Conservation (phyloP, 2,329 filamentous ascomycete species). For the Fusarium poae region DNA sequence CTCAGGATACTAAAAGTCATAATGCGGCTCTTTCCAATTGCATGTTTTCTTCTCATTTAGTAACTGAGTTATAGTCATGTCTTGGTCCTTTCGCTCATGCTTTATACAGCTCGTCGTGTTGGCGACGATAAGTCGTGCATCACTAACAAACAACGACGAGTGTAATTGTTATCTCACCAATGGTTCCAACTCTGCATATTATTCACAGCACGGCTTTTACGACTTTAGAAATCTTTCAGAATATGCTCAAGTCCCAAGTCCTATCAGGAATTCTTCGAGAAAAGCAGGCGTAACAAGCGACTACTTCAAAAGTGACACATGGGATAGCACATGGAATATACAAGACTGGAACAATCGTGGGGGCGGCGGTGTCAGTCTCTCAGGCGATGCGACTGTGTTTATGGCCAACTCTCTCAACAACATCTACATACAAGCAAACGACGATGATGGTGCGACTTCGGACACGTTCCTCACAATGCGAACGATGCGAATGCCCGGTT, state of each 20-base stretch:
- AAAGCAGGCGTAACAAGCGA: constrained; percentile 53
- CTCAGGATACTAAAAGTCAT: constrained; percentile 4
- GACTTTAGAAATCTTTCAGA: constrained; percentile 61
- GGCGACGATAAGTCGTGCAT: constrained; percentile 1
- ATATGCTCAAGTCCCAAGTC: constrained; percentile 55
- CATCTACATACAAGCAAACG: constrained; percentile 61
- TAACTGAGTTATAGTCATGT: constrained; percentile 17
- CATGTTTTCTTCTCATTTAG: not conserved
- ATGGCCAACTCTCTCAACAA: constrained; percentile 61
- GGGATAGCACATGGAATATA: constrained; percentile 56
- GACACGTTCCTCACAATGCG: constrained; percentile 63
- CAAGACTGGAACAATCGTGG: constrained; percentile 59
- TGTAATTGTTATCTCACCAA: constrained; percentile 66
- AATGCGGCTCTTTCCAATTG: not conserved
- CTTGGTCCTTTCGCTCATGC: constrained; percentile 9
- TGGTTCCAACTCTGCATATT: constrained; percentile 59
- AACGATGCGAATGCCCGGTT: constrained; percentile 58
- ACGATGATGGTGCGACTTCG: constrained; percentile 49
- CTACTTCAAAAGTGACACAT: constrained; percentile 56
- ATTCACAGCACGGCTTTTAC: constrained; percentile 62
- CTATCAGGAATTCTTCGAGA: constrained; percentile 48
- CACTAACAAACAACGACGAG: constrained; percentile 43
- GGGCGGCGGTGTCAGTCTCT: constrained; percentile 49
- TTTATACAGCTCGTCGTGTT: constrained; percentile 24
- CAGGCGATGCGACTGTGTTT: constrained; percentile 49